Conservation (phyloP, 2,329 filamentous ascomycete genomes). For the Colletotrichum chrysophilum region DNA sequence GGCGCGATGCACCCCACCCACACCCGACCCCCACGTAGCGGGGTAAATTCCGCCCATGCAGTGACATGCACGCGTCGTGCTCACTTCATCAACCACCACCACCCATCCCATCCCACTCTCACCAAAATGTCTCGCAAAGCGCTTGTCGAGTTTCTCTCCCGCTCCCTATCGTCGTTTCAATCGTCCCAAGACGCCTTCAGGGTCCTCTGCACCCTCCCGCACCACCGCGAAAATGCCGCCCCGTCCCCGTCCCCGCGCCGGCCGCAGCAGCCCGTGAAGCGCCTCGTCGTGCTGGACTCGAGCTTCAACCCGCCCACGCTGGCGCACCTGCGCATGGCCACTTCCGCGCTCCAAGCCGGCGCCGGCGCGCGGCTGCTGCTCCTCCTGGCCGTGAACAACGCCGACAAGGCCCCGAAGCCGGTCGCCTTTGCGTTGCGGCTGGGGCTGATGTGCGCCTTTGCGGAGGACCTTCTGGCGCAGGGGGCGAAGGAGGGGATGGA, state of each 20-base stretch:
- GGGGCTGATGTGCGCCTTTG: conserved; percentile 75
- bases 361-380: conserved; percentile 51
- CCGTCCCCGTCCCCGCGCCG: conserved; percentile 24
- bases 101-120: background rate
- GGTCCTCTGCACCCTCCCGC: conserved; percentile 48
- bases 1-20: background rate
- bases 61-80: background rate
- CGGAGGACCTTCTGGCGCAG: conserved; percentile 51
- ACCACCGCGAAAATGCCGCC: conserved; percentile 7
- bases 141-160: conserved; percentile 46
- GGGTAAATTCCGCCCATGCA: background rate
- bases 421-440: conserved; percentile 72
- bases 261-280: background rate
- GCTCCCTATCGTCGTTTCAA: conserved; percentile 50
- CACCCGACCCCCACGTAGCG: conserved; percentile 14
- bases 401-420: conserved; percentile 70
- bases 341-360: conserved; percentile 44
- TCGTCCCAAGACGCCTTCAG: conserved; percentile 46
- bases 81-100: background rate
- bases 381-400: conserved; percentile 67
- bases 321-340: conserved; percentile 64
- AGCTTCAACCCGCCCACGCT: conserved; percentile 72
- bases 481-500: conserved; percentile 23
- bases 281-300: conserved; percentile 66
- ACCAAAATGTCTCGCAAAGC: conserved; percentile 23